Evolutionary conservation across 2,329 filamentous ascomycete genomes (phyloP).

Genomic region (Ceratocystis smalleyi): DNA sequence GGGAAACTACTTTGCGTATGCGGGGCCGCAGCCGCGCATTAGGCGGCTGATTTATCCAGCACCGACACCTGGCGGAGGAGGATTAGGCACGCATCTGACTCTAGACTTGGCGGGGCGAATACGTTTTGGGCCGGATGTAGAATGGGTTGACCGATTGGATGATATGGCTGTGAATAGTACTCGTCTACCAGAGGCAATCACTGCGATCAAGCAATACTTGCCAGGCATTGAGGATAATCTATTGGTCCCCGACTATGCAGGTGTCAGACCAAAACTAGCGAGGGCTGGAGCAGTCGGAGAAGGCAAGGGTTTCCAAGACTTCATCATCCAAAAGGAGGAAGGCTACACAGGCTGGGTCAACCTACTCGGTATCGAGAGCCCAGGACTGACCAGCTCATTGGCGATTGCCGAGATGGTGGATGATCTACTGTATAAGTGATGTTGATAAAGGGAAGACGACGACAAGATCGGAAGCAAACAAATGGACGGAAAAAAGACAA

Average conservation of each 20-base stretch:
- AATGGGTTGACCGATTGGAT: constrained; percentile 63
- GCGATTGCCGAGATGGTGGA: constrained; percentile 69
- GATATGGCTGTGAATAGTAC: constrained; percentile 54
- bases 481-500: background rate
- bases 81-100: constrained; percentile 84
- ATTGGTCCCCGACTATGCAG: constrained; percentile 71
- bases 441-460: too few species aligned
- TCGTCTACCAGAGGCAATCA: constrained; percentile 50
- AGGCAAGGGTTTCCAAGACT: constrained; percentile 66
- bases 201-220: constrained; percentile 64
- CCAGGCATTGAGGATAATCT: constrained; percentile 52
- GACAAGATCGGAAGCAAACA: constrained; percentile 15
- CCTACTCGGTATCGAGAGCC: constrained; percentile 82
- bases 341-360: constrained; percentile 76
- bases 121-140: constrained; percentile 86
- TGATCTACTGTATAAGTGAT: constrained; percentile 30
- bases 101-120: constrained; percentile 73
- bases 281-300: constrained; percentile 41
- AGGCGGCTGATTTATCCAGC: constrained; percentile 74
- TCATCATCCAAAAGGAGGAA: constrained; percentile 61
- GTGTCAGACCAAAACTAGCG: constrained; percentile 74
- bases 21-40: constrained; percentile 45
- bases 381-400: constrained; percentile 72
- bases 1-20: constrained; percentile 87
- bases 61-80: constrained; percentile 63